Conservation (phyloP, 345 rosid genomes). For the Euclidium syriacum region DNA sequence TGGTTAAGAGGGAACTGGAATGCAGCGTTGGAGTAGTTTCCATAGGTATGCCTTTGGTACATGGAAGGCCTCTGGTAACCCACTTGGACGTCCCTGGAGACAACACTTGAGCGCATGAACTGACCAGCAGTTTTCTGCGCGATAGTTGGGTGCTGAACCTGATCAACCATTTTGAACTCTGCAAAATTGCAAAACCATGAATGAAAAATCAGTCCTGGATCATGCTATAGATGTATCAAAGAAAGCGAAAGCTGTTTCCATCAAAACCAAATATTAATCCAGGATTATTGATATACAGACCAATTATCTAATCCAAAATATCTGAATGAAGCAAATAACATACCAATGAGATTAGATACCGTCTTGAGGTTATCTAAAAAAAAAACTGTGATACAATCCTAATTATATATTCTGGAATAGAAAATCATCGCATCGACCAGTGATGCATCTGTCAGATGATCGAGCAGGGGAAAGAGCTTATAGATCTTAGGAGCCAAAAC, state of each 20-base stretch:
- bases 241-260: no score
- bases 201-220: background rate
- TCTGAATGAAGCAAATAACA: background rate
- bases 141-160: slow-evolving; percentile 58
- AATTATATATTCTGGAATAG: no score
- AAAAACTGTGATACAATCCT: no score
- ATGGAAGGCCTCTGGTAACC: slow-evolving; percentile 48
- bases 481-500: background rate
- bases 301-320: background rate
- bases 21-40: slow-evolving; percentile 65
- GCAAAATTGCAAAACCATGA: slow-evolving; percentile 2
- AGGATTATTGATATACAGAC: no score
- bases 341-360: background rate
- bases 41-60: slow-evolving; percentile 49
- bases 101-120: slow-evolving; percentile 39
- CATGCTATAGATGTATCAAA: no score
- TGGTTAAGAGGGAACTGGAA: slow-evolving; percentile 38
- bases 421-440: background rate
- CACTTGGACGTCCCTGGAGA: slow-evolving; percentile 41
- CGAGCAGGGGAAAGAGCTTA: background rate
- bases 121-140: slow-evolving; percentile 70
- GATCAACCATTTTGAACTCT: slow-evolving; percentile 73
- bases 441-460: background rate
- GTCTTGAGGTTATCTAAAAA: background rate
- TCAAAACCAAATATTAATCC: no score